Conservation (phyloP, 768 basidiomycete genomes). For the Favolaschia claudopus region DNA sequence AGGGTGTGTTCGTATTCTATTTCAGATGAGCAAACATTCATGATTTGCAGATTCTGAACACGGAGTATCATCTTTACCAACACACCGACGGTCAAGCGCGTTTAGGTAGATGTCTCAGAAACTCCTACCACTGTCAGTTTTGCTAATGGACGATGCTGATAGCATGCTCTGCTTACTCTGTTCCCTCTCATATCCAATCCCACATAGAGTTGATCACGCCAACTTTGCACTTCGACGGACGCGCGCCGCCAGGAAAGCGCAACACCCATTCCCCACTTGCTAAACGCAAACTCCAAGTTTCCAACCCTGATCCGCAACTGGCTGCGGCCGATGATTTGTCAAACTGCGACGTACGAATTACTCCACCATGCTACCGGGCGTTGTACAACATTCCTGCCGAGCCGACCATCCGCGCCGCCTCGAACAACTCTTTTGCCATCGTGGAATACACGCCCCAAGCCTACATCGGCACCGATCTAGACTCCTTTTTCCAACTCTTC, state of each 20-base stretch:
- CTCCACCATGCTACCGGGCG: conserved; percentile 5
- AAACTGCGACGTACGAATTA: conserved; percentile 10
- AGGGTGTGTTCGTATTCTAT: too few relatives aligned
- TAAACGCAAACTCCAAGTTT: neutral
- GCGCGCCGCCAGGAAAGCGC: neutral
- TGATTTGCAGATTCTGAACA: too few relatives aligned
- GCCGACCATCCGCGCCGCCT: neutral
- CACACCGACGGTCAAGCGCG: neutral
- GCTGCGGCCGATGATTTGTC: neutral
- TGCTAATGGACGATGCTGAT: too few relatives aligned
- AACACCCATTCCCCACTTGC: neutral
- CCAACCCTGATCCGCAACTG: too few relatives aligned
- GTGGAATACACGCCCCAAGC: conserved; percentile 10
- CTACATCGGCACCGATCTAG: conserved; percentile 4
- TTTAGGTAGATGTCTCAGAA: neutral
- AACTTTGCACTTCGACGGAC: neutral
- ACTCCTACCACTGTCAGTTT: too few relatives aligned
- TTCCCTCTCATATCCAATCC: neutral
- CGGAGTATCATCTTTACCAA: neutral
- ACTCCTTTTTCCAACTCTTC: neutral
- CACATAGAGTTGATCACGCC: conserved; percentile 3
- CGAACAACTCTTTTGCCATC: conserved; percentile 3
- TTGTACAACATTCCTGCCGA: conserved; percentile 6
- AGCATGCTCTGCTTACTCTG: neutral
- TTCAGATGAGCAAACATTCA: too few relatives aligned